A percentile compares a stretch with the other conserved stretches of the same genome.
These are phyloP conservation scores for Citrus glauca DNA, from an alignment of 345 rosid genomes.

Conservation along the genomic window DNA sequence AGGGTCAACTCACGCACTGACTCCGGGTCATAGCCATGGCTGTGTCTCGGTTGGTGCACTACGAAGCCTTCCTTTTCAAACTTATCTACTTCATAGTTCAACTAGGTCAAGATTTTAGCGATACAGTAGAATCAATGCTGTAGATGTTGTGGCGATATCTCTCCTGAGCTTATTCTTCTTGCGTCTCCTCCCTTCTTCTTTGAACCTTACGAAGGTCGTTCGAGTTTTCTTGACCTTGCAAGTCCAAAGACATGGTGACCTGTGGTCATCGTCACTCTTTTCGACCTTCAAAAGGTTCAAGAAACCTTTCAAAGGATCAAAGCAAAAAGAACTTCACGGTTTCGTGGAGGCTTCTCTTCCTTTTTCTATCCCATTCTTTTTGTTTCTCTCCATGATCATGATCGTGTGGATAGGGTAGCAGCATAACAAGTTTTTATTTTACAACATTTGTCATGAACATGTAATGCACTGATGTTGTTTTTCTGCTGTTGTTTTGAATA, in stretches of 20 bases:
- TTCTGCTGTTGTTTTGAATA: background rate
- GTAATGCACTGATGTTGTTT: background rate
- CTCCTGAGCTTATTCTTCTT: conserved; percentile 69
- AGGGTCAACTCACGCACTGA: background rate
- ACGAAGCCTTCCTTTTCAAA: background rate
- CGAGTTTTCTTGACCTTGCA: conserved; percentile 82
- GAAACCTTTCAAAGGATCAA: background rate
- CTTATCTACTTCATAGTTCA: background rate
- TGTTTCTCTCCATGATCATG: background rate
- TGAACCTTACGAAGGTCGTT: conserved; percentile 11
- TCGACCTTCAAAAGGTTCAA: background rate
- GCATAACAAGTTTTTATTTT: background rate
- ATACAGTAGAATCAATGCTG: background rate
- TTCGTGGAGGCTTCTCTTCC: conserved; percentile 6
- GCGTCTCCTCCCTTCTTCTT: background rate
- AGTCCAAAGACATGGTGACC: conserved; percentile 10
- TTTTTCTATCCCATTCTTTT: background rate
- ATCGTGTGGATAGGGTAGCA: too few relatives aligned
- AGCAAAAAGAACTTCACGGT: background rate
- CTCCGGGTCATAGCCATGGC: background rate
- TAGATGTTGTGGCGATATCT: conserved; percentile 41
- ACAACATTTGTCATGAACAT: background rate
- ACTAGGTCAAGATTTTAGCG: background rate
- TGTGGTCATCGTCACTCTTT: rapidly evolving
- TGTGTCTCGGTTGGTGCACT: background rate